Percentiles rank a stretch among this genome's conserved stretches.
phyloP scores from a whole-genome alignment of 345 rosid genomes.

The Acer saccharum region DNA sequence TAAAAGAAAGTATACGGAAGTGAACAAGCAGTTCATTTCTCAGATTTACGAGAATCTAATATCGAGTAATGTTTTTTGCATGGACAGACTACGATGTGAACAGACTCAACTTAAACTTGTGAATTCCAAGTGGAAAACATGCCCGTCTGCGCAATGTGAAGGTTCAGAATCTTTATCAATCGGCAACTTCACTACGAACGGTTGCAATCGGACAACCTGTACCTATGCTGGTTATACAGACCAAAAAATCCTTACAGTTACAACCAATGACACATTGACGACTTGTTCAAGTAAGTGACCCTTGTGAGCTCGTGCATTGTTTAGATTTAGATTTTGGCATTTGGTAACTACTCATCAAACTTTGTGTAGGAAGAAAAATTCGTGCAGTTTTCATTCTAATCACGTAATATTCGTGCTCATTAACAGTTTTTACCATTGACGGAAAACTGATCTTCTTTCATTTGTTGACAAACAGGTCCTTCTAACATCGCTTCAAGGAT shows the following conservation, averaged over 20 bases:
- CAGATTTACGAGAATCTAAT: background rate
- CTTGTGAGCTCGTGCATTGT: background rate
- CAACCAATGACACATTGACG: constrained; percentile 34
- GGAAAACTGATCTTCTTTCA: background rate
- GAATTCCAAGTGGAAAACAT: constrained; percentile 32
- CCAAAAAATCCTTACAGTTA: constrained; percentile 47
- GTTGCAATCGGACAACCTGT: constrained; percentile 54
- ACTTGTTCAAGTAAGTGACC: constrained; percentile 48
- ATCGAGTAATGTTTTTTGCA: background rate
- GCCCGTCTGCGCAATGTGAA: constrained; percentile 55
- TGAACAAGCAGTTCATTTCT: constrained; percentile 1
- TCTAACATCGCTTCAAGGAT: constrained; percentile 34
- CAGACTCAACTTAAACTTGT: constrained; percentile 38
- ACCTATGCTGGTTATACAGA: constrained; percentile 64
- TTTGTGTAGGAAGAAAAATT: background rate
- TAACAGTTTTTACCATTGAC: background rate
- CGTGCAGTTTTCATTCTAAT: background rate
- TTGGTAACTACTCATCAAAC: background rate
- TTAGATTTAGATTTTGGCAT: background rate
- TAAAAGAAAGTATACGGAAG: background rate
- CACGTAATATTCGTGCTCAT: background rate
- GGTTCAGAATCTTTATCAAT: constrained; percentile 37
- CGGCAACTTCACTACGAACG: constrained; percentile 38
- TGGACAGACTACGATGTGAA: constrained; percentile 67
- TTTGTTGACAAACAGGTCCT: constrained; percentile 33